Base-by-base conservation (phyloP, 495 filamentous ascomycete species). In the Neurospora sp. region DNA sequence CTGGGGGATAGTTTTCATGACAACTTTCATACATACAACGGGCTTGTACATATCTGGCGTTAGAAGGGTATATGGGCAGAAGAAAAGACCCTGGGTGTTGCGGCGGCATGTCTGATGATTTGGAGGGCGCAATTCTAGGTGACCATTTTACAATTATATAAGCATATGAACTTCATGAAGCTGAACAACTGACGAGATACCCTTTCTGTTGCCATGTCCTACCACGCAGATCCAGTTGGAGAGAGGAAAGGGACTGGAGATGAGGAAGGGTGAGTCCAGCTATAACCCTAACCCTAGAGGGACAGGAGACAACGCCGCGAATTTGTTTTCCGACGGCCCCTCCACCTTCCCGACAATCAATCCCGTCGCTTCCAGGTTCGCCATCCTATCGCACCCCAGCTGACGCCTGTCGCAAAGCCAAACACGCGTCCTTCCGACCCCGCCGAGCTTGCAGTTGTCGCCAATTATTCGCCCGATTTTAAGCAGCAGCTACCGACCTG, bases 401-500 rank as follows among this genome's bases (percentile, higher is more conserved):
- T 39, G 40, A 37, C 10, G 42, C 20, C 41, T 31, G 22, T 40
- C 10, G 31, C 14, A 27, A 16, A 48, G 40, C 16, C 16, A 22
- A 31, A 71, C 27, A 65, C 27, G 27, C 31, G 27, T 37, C 12
- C 1, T 9, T 8, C 14, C 31, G 14, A 53, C 20, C 40, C 69
- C 40, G 12, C 31, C 41, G 40, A 40, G 8, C n/a, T 22, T 38
- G 42, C 70, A 59, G n/a, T 48, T 59, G 16, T 42, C 41, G 42
- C 31, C 35, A 38, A 35, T 16, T 35, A 22, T 59, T 38, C 53
- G 53, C 53, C 22, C 27, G 9, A 18, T 8, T 35, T 65, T 14
- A 31, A 65, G 53, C 27, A 35, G 53, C 53, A 65, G 53, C 70
- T n/a, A 71, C n/a, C 41, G 69, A 73, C 53, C 53, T 70, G 72